Percentiles rank a stretch among this genome's conserved stretches.
These are phyloP conservation scores for Mycena latifolia DNA, from an alignment of 768 basidiomycete species.

Conservation along the genomic window DNA sequence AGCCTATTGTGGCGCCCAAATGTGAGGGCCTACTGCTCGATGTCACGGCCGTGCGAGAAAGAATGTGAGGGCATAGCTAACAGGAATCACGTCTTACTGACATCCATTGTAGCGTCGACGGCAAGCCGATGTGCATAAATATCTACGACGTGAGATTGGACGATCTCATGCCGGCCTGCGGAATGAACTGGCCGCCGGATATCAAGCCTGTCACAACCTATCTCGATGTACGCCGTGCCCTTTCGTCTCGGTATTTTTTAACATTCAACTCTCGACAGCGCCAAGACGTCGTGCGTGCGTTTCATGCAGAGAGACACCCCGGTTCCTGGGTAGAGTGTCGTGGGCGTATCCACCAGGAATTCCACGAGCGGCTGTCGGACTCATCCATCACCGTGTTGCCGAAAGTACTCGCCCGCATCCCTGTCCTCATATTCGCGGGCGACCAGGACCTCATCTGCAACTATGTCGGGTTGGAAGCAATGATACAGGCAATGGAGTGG, in stretches of 20 bases:
- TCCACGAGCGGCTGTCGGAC: slow-evolving; percentile 66
- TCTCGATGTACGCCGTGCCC: slow-evolving; percentile 74
- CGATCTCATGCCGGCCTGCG: slow-evolving; percentile 89
- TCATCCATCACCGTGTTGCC: slow-evolving; percentile 87
- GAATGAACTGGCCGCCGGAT: slow-evolving; percentile 98
- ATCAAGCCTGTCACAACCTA: slow-evolving; percentile 81
- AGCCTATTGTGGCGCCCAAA: slow-evolving; percentile 64
- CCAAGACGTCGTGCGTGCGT: slow-evolving; percentile 79
- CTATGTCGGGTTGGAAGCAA: slow-evolving; percentile 89
- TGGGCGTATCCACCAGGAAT: slow-evolving; percentile 69
- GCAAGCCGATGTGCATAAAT: slow-evolving; percentile 85
- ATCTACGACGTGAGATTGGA: slow-evolving; percentile 95
- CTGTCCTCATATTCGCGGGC: slow-evolving; percentile 92
- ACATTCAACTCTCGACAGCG: slow-evolving; percentile 61
- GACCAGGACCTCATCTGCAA: slow-evolving; percentile 99
- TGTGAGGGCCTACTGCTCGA: slow-evolving; percentile 73
- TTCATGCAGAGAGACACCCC: slow-evolving; percentile 85
- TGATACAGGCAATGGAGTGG: slow-evolving; percentile 90
- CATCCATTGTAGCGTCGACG: slow-evolving; percentile 66
- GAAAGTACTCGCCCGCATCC: slow-evolving; percentile 79
- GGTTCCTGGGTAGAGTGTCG: slow-evolving; percentile 93
- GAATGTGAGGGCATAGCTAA: slow-evolving; percentile 47
- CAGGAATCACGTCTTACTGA: slow-evolving; percentile 7
- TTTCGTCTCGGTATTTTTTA: background rate
- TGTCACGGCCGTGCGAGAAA: slow-evolving; percentile 55